Base-by-base conservation (phyloP, 352 stramenopile genomes). In the Pythium sukuiense region DNA sequence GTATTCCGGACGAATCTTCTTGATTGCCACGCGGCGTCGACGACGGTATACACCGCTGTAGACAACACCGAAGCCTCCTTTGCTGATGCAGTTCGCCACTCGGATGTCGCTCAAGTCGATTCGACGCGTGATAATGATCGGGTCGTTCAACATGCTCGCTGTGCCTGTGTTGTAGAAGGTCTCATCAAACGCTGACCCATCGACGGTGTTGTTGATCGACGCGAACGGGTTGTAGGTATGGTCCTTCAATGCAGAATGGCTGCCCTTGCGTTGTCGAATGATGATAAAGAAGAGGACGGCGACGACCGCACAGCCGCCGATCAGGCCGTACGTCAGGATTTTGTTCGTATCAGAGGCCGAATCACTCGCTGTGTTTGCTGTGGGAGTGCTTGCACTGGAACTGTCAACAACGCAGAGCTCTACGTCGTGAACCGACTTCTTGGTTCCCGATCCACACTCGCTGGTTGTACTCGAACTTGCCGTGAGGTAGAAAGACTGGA, bases 201-300 rank as follows among this genome's bases (percentile, higher is more conserved):
- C 18, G 43, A 20, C 33, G 26, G 14, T 50, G 16, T 27, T 27
- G 46, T 32, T 39, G 24, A 24, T 16, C 24, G n/a, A 32, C n/a
- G 50, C 43, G 16, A 54, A 63, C 26, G 43, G 39, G 29, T 46
- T 45, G 32, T 55, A 52, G 13, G 32, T 30, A 39, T 61, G 26
- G 37, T 46, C 30, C 8, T 45, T 30, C 18, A 24, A 9, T 6
- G 18, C 33, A 37, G 26, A 11, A 6, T 39, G 1, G 6, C 13
- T 26, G 39, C 48, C 18, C 26, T 27, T 18, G 3, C 55, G 55
- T 35, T 71, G 73, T 16, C 67, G 66, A 63, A 83, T 68, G 24
- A 81, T 75, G 33, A 85, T 65, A 46, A 84, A 85, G 27, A 85
- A 68, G 53, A 85, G 59, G 11, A 79, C 61, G 18, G 73, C 76